Base-by-base conservation (phyloP, 176 grass and related monocot genomes). In the Carex parvula region DNA sequence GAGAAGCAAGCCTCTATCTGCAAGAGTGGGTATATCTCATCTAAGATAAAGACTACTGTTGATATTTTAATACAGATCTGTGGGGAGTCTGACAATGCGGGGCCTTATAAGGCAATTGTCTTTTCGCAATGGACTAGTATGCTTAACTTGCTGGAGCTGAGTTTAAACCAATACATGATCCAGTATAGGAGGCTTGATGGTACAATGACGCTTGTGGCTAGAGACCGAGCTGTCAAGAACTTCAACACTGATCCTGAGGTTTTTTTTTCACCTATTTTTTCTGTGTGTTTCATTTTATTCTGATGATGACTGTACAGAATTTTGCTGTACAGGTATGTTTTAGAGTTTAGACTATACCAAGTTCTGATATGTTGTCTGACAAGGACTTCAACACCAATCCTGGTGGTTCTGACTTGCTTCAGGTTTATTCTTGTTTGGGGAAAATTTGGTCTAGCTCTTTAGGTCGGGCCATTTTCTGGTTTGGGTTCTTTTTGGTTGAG, bases 111-210 rank as follows among this genome's bases (percentile, higher is more conserved):
- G 84, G 97, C 97, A 17, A 99, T 99, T 66, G 90, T 99, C 70
- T 99, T 99, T 81, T 96, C 97, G 13, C 97, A 99, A 80, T 99
- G 97, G 97, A 99, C 97, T 84, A 92, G 97, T 71, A 99, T 99
- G 97, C 79, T 99, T 20, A 86, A 99, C 89, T 87, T 99, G 85
- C 75, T 99, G 58, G 97, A 99, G 81, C 29, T 89, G 87, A 92
- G 88, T 75, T 75, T 99, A 79, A 99, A 99, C 82, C 77, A 24
- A 42, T 89, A 87, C 81, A 87, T 92, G 84, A 94, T 96, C 87
- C 97, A 94, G 70, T 99, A 96, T 89, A 90, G 97, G 86, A 95
- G 97, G 82, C 88, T 99, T 65, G 97, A 99, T 24, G 93, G 97
- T 84, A 94, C 91, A 5, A 99, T 99, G 97, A 85, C 97, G 16